Base-by-base conservation (phyloP, 495 filamentous ascomycete species). In the Xylaria acuta region DNA sequence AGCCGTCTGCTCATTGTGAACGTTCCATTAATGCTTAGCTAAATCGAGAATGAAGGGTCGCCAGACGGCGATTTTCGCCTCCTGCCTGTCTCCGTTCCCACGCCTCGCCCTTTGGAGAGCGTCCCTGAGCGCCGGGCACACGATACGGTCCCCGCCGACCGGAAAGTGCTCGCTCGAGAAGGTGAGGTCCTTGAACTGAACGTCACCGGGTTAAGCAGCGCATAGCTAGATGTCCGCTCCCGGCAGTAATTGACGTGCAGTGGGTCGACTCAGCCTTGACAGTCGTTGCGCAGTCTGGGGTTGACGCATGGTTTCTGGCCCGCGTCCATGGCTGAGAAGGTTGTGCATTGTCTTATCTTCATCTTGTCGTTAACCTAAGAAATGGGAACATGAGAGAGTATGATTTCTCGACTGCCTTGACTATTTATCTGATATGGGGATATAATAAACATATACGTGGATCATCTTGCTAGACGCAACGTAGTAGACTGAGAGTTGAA, bases 21-120 rank as follows among this genome's bases (percentile, higher is more conserved):
- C 27, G 5, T 34, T 34, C 53, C 27, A 34, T 12, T 34, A 0
- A 58, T 34, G 6, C 6, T 34, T 18, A 32, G 3, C 2, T 8
- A 8, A 8, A 11, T 58, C 53, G 11, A 58, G 27, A 16, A 58
- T 58, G 14, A 58, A 58, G 53, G 53, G 53, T 58, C 53, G 22
- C 53, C 53, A 58, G 53, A 58, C 53, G 53, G 53, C 25, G 27
- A 58, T 34, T 18, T 58, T 58, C 25, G 53, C 34, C 53, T 30
- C 53, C 27, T 34, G 7, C n/a, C 27, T 7, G 11, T 34, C 53
- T 18, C 53, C 53, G 25, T n/a, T 30, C 25, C 30, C 51, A 11
- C 25, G 1, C 5, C 51, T 7, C 1, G 51, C 51, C 18, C 25
- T 30, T 22, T 30, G n/a, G 25, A 54, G 51, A 54, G 51, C 51